Conservation (phyloP, 2,329 filamentous ascomycete genomes). For the Pseudogymnoascus destructans region DNA sequence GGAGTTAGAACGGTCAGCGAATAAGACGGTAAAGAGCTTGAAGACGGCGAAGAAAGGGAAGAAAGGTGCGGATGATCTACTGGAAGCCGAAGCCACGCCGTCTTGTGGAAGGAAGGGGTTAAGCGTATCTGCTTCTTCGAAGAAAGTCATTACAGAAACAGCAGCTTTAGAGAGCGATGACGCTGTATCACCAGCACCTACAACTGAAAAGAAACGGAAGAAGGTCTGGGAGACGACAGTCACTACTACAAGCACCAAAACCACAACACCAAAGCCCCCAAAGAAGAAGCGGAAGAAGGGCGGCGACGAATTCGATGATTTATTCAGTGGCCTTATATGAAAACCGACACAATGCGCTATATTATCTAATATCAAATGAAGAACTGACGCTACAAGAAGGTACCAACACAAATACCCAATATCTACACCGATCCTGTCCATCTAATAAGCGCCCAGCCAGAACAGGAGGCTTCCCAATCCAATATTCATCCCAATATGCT, state of each 20-base stretch:
- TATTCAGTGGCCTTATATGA: constrained; percentile 50
- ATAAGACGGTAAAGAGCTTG: background rate
- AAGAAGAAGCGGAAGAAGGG: constrained; percentile 45
- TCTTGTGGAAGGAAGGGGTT: background rate
- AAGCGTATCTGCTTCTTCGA: background rate
- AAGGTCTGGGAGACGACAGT: constrained; percentile 13
- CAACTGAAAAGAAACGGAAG: constrained; percentile 19
- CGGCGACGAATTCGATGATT: constrained; percentile 56
- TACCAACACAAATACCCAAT: background rate
- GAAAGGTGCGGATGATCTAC: background rate
- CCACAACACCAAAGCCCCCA: constrained; percentile 24
- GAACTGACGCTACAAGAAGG: background rate
- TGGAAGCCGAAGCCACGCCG: no score
- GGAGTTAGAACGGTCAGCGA: constrained; percentile 1
- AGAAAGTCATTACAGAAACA: background rate
- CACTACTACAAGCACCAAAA: background rate
- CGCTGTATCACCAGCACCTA: background rate
- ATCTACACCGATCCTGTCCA: background rate
- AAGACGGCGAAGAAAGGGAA: constrained; percentile 1
- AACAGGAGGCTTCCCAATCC: constrained; percentile 46
- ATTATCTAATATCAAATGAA: constrained; percentile 1
- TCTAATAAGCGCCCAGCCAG: constrained; percentile 34
- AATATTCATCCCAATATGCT: constrained; percentile 65
- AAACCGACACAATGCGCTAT: background rate
- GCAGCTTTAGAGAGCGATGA: background rate